These are phyloP conservation scores for Cadophora malorum DNA, from an alignment of 2,329 filamentous ascomycete species.

Conservation along the genomic window DNA sequence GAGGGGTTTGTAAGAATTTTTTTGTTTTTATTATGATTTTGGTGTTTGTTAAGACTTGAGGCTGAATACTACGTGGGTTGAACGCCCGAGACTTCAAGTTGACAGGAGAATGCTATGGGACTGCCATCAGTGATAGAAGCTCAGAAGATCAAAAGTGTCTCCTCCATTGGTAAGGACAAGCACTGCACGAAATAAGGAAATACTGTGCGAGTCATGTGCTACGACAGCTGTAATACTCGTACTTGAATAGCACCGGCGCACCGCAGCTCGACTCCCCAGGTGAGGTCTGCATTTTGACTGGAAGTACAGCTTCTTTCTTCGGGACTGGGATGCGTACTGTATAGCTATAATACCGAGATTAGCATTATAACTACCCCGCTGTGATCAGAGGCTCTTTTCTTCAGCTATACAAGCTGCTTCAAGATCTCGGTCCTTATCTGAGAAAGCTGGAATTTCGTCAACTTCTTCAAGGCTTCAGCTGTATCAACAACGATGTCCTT, in stretches of 20 bases:
- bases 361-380: too few relatives aligned
- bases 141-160: neutral
- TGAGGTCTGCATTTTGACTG: too few relatives aligned
- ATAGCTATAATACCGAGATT: neutral
- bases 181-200: neutral
- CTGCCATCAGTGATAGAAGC: neutral
- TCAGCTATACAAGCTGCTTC: too few relatives aligned
- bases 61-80: neutral
- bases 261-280: too few relatives aligned
- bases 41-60: neutral
- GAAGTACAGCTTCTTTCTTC: neutral
- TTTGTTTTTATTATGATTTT: neutral
- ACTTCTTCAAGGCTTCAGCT: neutral
- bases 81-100: neutral
- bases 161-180: too few relatives aligned
- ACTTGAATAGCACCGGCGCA: neutral
- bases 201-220: neutral
- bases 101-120: too few relatives aligned
- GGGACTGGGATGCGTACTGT: neutral
- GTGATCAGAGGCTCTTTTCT: too few relatives aligned
- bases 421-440: neutral
- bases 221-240: neutral
- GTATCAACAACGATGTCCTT: conserved; percentile 1
- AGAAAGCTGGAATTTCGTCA: neutral
- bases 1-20: neutral